phyloP scores from a whole-genome alignment of 306 rosid genomes.

The Luffa acutangula region DNA sequence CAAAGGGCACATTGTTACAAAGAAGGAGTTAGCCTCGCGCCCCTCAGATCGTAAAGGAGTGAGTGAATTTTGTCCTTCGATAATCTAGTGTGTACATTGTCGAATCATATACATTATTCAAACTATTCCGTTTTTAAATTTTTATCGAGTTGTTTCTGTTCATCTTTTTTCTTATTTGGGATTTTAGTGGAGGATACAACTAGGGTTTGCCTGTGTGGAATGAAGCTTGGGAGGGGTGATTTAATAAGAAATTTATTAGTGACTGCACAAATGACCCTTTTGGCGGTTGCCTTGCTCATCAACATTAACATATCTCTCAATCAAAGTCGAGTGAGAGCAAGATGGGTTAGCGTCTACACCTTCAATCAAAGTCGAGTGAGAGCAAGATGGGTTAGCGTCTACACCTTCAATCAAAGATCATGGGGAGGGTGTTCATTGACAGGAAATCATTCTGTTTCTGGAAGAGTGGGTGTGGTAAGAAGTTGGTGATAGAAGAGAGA shows the following conservation, averaged over 20 bases:
- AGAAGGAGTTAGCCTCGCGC: conserved; percentile 72
- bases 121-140: background rate
- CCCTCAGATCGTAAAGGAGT: conserved; percentile 90
- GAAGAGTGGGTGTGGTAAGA: too few relatives aligned
- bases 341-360: too few relatives aligned
- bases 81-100: background rate
- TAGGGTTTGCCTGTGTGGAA: background rate
- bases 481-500: too few relatives aligned
- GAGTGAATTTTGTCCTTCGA: conserved; percentile 10
- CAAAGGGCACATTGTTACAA: conserved; percentile 74
- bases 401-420: too few relatives aligned
- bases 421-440: too few relatives aligned
- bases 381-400: too few relatives aligned
- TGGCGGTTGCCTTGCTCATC: too few relatives aligned
- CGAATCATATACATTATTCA: background rate
- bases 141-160: background rate
- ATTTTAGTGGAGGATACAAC: background rate
- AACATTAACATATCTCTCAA: too few relatives aligned
- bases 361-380: too few relatives aligned
- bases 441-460: too few relatives aligned
- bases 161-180: background rate
- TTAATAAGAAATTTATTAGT: background rate
- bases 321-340: background rate
- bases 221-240: background rate
- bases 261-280: too few relatives aligned